Evolutionary conservation across 2,329 filamentous ascomycete species (phyloP).

Genomic region (Escovopsis weberi): DNA sequence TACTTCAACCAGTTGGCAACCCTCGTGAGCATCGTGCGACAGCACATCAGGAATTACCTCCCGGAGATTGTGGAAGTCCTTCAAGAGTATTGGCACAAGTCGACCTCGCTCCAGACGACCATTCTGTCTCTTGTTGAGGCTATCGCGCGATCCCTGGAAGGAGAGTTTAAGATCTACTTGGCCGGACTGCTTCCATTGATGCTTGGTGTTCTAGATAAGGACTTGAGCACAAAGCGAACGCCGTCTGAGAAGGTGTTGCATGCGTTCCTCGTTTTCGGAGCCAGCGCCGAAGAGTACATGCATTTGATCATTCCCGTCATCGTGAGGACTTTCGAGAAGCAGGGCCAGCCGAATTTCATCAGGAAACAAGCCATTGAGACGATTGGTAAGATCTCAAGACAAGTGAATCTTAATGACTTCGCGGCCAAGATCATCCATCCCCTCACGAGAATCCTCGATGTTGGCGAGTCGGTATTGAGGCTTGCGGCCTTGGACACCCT

Average conservation of each 20-base stretch:
- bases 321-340: slow-evolving; percentile 84
- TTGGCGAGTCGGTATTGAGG: slow-evolving; percentile 57
- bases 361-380: slow-evolving; percentile 87
- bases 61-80: slow-evolving; percentile 76
- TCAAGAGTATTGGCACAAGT: slow-evolving; percentile 78
- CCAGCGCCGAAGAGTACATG: slow-evolving; percentile 97
- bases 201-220: slow-evolving; percentile 85
- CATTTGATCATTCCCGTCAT: slow-evolving; percentile 94
- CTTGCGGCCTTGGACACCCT: slow-evolving; percentile 82
- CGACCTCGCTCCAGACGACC: slow-evolving; percentile 70
- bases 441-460: slow-evolving; percentile 65
- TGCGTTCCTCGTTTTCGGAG: slow-evolving; percentile 88
- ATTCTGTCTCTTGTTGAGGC: slow-evolving; percentile 87
- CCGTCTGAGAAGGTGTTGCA: slow-evolving; percentile 86
- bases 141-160: slow-evolving; percentile 83
- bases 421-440: slow-evolving; percentile 94
- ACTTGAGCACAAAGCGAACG: slow-evolving; percentile 57
- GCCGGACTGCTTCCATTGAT: slow-evolving; percentile 81
- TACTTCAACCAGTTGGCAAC: slow-evolving; percentile 96
- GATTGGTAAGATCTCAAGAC: slow-evolving; percentile 81
- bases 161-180: slow-evolving; percentile 95
- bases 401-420: slow-evolving; percentile 95
- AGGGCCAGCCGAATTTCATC: slow-evolving; percentile 63
- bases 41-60: slow-evolving; percentile 87
- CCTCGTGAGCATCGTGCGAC: slow-evolving; percentile 84